These are phyloP conservation scores for Adiantum capillusveneris DNA, from an alignment of 75 land plant species.

Conservation along the genomic window DNA sequence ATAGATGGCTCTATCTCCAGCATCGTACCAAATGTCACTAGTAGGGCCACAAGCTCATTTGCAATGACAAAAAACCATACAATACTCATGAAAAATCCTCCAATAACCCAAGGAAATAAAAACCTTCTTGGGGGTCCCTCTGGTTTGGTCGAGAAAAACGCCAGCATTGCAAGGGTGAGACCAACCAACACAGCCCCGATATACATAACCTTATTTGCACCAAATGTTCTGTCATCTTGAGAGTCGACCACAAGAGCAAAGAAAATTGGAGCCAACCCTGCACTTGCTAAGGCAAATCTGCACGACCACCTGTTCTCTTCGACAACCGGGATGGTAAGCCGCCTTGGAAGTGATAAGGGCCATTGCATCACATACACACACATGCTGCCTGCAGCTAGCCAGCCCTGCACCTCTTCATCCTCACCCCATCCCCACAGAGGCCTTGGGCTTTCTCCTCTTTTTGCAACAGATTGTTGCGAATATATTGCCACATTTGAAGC, in stretches of 20 bases:
- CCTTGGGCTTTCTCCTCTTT: constrained; percentile 9
- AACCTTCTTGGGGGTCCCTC: constrained; percentile 68
- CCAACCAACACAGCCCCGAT: constrained; percentile 28
- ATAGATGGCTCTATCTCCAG: constrained; percentile 76
- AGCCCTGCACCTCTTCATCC: constrained; percentile 25
- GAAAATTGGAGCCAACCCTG: constrained; percentile 62
- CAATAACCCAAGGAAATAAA: constrained; percentile 79
- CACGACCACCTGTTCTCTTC: constrained; percentile 77
- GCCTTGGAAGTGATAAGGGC: constrained; percentile 69
- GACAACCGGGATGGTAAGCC: constrained; percentile 72
- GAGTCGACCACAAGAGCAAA: constrained; percentile 57
- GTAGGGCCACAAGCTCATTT: constrained; percentile 77
- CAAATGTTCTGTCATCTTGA: constrained; percentile 17
- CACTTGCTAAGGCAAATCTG: constrained; percentile 61
- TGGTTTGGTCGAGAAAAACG: constrained; percentile 36
- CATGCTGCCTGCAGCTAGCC: constrained; percentile 22
- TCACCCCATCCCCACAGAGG: constrained; percentile 77
- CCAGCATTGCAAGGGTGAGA: constrained; percentile 40
- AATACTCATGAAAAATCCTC: constrained; percentile 88
- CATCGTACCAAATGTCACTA: constrained; percentile 65
- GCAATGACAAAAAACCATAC: constrained; percentile 90
- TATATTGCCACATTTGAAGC: constrained; percentile 89
- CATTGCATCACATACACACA: constrained; percentile 28
- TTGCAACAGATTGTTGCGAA: constrained; percentile 38
- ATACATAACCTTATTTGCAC: constrained; percentile 2